Evolutionary conservation across 805 yeast species (phyloP).

Genomic region (Wickerhamomyces ciferrii): DNA sequence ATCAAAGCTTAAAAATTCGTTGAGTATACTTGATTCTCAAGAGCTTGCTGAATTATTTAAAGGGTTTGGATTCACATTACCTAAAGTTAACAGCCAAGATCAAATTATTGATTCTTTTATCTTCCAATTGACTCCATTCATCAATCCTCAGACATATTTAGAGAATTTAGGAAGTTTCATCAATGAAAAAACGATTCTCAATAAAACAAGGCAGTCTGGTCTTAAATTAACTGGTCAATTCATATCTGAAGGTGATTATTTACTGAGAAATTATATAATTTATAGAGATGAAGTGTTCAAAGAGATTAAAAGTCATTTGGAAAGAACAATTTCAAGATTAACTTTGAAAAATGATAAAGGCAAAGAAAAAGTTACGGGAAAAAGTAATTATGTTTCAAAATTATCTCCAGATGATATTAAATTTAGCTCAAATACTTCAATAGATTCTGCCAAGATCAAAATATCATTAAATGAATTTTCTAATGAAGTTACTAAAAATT

Average conservation of each 20-base stretch:
- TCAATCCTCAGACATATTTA: neutral
- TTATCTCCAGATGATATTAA: neutral
- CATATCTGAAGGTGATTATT: constrained; percentile 8
- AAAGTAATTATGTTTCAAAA: constrained; percentile 13
- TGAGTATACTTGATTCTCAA: neutral
- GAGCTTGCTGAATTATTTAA: neutral
- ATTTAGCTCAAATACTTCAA: neutral
- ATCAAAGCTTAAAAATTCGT: neutral
- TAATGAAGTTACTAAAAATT: constrained; percentile 2
- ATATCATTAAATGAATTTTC: neutral
- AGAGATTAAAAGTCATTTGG: constrained; percentile 7
- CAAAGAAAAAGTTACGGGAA: constrained; percentile 8
- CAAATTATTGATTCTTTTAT: neutral
- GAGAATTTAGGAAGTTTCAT: neutral
- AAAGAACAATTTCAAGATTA: constrained; percentile 9
- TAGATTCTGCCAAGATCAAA: neutral
- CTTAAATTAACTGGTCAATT: neutral
- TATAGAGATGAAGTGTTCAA: constrained; percentile 1
- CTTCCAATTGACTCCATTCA: neutral
- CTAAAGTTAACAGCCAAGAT: neutral
- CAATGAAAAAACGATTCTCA: neutral
- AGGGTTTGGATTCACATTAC: neutral
- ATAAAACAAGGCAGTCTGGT: neutral
- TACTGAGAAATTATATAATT: constrained; percentile 4
- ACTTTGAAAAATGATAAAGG: constrained; percentile 4